Evolutionary conservation across 225 moss, liverwort and hornwort species (phyloP), one percentile per base, ranked within the genome.

Genomic region (Polytrichum commune): DNA sequence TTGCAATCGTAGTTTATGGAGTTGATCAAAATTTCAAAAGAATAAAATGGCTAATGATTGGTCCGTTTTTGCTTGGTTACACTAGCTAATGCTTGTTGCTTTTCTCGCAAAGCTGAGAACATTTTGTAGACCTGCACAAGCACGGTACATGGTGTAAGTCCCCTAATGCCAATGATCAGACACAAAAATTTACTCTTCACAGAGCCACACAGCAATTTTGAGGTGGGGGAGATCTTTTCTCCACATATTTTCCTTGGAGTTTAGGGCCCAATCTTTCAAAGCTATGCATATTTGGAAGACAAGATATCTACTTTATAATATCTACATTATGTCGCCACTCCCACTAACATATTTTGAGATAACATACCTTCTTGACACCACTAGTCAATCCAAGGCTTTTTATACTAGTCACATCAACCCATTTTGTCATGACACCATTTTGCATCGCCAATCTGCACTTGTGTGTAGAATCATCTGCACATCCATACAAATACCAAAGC

Each of bases 321-420:
- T 61, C 27, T 35, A 8, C n/a, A 19, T 5, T 35, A 35, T 65
- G 19, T 65, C 20, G 35, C 30, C 16, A 29, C 30, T 32, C 8
- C 27, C 5, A 46, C 4, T 46, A 27, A 24, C 5, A 28, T 5
- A 1, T 28, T 25, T 62, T 63, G 8, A 10, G 22, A 35, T 9
- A 35, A 46, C 79, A 23, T 56, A 94, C 96, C 92, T 94, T 97
- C 62, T 82, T 89, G 57, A 97, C 96, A 80, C 96, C 88, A 65
- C 78, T 92, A 62, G 96, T 89, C 75, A 97, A 84, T 65, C 96
- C 96, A 67, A 93, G 82, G 69, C 66, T 67, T 28, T 38, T 64
- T 56, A 97, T 74, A 30, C 76, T 71, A 28, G 74, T 79, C 26
- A 74, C 63, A 46, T 86, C 75, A 7, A 97, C 88, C 96, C 96